Evolutionary conservation across 768 basidiomycete genomes (phyloP), one percentile per base, ranked within the genome.

Genomic region (Lactifluus volemus): DNA sequence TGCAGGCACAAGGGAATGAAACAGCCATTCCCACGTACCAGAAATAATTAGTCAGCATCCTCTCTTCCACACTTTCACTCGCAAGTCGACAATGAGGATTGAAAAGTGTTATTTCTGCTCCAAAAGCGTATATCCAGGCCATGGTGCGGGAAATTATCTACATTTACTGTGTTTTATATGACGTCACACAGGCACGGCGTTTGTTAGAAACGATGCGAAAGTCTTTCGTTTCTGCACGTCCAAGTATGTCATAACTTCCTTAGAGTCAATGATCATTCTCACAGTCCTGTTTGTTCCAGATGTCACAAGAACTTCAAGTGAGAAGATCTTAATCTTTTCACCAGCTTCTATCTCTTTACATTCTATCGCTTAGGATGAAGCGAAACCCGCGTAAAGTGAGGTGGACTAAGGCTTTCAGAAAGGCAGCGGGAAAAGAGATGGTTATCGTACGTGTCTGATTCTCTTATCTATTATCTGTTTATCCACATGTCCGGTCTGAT

Each of bases 301-400:
- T 97, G 97, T 73, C 92, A 98, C 75, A 98, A 98, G 77, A 99
- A 98, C 75, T 99, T 99, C 85, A 99, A 99, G 93, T 92, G 69
- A 66, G 82, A 71, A 0, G 5, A 44, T 30, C 10, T 17, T 5
- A 12, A 55, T 52, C n/a, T 39, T 41, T 49, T 17, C 25, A 12
- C 50, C 11, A 17, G 19, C 10, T 21, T 52, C 15, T 12, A 29
- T 8, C 25, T 36, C 60, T 51, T 30, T 53, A 36, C 54, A 15
- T 29, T 9, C 55, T 19, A 57, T 48, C 29, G 11, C 45, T 5
- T 67, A 95, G 93, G 75, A 98, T 98, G 97, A 98, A 98, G 79
- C 89, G 97, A 42, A 99, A 98, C 76, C 97, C 97, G 49, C 86
- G 97, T 63, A 99, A 99, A 75, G 95, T 99, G 41, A 81, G 92